Evolutionary conservation across 2,329 filamentous ascomycete genomes (phyloP).

Genomic region (Alternaria alternata): DNA sequence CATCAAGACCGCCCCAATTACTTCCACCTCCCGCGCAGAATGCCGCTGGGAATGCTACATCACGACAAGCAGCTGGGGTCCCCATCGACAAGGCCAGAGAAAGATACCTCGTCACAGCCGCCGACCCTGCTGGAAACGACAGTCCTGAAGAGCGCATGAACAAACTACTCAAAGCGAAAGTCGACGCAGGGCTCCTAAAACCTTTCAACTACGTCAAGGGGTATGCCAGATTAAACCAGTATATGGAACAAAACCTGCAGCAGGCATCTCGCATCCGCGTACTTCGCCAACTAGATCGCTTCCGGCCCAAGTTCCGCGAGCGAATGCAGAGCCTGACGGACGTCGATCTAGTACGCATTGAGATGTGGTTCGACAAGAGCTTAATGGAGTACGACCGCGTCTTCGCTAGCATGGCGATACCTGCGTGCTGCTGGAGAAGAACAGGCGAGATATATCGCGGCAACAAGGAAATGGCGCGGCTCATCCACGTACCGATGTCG

Average conservation of each 20-base stretch:
- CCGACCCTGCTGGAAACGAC: constrained; percentile 85
- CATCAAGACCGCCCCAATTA: constrained; percentile 56
- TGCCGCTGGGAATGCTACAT: constrained; percentile 63
- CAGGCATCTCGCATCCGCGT: constrained; percentile 88
- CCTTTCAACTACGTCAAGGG: constrained; percentile 99
- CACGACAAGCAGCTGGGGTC: constrained; percentile 67
- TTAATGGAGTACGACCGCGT: constrained; percentile 98
- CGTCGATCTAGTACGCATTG: constrained; percentile 91
- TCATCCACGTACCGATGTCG: constrained; percentile 92
- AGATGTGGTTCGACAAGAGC: constrained; percentile 99
- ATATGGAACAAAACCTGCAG: constrained; percentile 89
- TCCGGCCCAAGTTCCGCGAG: constrained; percentile 94
- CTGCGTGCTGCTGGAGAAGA: constrained; percentile 94
- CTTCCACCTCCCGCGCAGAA: constrained; percentile 54
- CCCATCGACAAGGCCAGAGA: constrained; percentile 78
- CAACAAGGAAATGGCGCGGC: constrained; percentile 98
- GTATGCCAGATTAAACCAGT: constrained; percentile 86
- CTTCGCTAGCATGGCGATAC: constrained; percentile 98
- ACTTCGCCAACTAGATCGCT: constrained; percentile 86
- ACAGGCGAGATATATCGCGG: constrained; percentile 97
- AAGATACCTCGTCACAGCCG: constrained; percentile 93
- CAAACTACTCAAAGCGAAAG: constrained; percentile 91
- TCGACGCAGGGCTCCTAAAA: constrained; percentile 91
- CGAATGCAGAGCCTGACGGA: constrained; percentile 92
- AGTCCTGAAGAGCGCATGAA: constrained; percentile 95